Evolutionary conservation across 768 basidiomycete genomes (phyloP).

Genomic region (Pleurotus djamor): DNA sequence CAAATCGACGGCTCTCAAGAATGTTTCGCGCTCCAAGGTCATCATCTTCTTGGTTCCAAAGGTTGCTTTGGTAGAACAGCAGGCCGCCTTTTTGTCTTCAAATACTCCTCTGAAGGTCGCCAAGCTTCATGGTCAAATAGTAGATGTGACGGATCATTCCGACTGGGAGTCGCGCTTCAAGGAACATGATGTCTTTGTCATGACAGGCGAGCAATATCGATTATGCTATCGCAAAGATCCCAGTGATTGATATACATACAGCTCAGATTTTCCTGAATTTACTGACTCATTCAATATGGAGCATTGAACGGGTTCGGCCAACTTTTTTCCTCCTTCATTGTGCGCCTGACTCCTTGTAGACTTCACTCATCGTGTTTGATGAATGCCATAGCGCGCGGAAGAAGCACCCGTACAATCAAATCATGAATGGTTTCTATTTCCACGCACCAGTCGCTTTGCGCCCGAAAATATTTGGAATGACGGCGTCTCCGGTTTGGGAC

Average conservation of each 20-base stretch:
- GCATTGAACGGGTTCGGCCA: slow-evolving; percentile 49
- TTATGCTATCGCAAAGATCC: no score
- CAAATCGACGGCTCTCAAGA: slow-evolving; percentile 65
- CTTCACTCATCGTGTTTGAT: slow-evolving; percentile 75
- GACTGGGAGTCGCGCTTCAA: slow-evolving; percentile 67
- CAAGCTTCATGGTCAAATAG: slow-evolving; percentile 68
- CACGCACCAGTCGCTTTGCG: slow-evolving; percentile 27
- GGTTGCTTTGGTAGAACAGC: slow-evolving; percentile 84
- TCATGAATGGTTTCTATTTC: slow-evolving; percentile 63
- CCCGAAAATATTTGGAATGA: slow-evolving; percentile 94
- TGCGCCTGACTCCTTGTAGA: slow-evolving; percentile 12
- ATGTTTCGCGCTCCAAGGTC: slow-evolving; percentile 50
- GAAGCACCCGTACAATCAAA: slow-evolving; percentile 74
- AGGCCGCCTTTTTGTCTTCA: slow-evolving; percentile 61
- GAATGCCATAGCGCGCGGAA: slow-evolving; percentile 80
- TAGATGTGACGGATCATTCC: slow-evolving; percentile 63
- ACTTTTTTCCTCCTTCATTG: not conserved
- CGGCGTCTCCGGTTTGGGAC: slow-evolving; percentile 88
- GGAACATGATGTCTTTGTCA: slow-evolving; percentile 73
- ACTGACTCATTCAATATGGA: slow-evolving; percentile 81
- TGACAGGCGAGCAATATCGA: slow-evolving; percentile 59
- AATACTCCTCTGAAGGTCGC: slow-evolving; percentile 67
- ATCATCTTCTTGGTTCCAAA: slow-evolving; percentile 84
- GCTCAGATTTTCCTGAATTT: slow-evolving; percentile 84
- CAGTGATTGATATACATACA: slow-evolving; percentile 17